Conservation (phyloP, 2,329 filamentous ascomycete species). For the Verticillium isaacii region DNA sequence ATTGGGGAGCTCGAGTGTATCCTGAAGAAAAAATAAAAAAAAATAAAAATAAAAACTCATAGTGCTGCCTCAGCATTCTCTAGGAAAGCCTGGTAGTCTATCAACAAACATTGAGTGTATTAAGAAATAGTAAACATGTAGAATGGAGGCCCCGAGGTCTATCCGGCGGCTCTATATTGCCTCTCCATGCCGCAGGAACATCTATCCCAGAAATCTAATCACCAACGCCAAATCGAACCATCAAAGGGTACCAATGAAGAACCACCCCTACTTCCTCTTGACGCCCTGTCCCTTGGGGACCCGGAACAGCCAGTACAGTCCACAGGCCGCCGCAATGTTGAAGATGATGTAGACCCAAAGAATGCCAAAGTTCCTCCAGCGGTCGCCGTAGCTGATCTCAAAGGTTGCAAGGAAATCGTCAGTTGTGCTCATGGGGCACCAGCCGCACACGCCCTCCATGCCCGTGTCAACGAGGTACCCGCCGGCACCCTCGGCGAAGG, state of each 20-base stretch:
- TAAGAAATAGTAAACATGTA: no score
- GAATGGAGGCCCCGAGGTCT: neutral
- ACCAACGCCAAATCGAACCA: neutral
- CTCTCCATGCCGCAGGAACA: neutral
- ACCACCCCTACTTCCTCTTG: neutral
- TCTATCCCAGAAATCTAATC: neutral
- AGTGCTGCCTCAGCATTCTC: no score
- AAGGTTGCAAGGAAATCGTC: conserved; percentile 32
- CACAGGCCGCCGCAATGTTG: conserved; percentile 41
- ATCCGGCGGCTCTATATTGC: neutral
- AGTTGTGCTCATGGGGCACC: conserved; percentile 29
- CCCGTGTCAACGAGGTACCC: conserved; percentile 11
- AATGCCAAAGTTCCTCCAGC: conserved; percentile 54
- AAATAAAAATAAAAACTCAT: no score
- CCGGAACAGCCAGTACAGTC: conserved; percentile 40
- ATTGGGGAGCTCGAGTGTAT: no score
- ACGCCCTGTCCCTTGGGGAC: conserved; percentile 25
- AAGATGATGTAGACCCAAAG: conserved; percentile 47
- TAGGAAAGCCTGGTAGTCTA: no score
- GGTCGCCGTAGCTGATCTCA: conserved; percentile 38
- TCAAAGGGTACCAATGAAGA: no score
- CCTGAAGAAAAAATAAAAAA: no score
- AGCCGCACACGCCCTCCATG: conserved; percentile 39
- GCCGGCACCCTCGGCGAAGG: conserved; percentile 6
- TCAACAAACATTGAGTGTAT: no score